Conservation (phyloP, 257 asterid species). For the Craterostigma plantagineum region DNA sequence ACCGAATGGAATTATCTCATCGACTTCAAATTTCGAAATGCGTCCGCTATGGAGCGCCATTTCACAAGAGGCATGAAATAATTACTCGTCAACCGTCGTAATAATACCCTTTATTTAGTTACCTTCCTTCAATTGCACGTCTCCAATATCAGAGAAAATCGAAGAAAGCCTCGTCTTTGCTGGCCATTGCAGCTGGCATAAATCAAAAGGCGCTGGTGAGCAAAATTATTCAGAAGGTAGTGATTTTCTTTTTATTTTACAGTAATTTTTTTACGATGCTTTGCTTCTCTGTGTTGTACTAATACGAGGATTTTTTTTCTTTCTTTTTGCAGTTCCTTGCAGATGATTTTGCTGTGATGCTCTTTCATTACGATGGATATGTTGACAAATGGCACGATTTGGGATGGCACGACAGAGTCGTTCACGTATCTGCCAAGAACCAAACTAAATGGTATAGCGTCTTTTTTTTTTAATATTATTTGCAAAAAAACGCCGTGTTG, state of each 20-base stretch:
- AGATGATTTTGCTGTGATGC: slow-evolving; percentile 50
- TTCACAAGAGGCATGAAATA: slow-evolving; percentile 16
- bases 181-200: slow-evolving; percentile 81
- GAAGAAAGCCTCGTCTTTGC: slow-evolving; percentile 22
- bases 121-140: neutral
- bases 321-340: slow-evolving; percentile 48
- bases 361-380: slow-evolving; percentile 79
- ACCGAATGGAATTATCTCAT: slow-evolving; percentile 58
- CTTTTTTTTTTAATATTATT: neutral
- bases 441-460: slow-evolving; percentile 66
- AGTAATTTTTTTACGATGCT: neutral
- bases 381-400: slow-evolving; percentile 67
- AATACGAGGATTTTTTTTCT: neutral
- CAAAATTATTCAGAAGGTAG: slow-evolving; percentile 56
- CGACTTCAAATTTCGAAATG: slow-evolving; percentile 54
- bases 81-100: neutral
- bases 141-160: slow-evolving; percentile 22
- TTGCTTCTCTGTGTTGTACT: neutral
- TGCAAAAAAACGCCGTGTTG: too few relatives aligned
- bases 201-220: slow-evolving; percentile 53
- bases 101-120: slow-evolving; percentile 5
- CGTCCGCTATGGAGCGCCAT: slow-evolving; percentile 57
- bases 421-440: slow-evolving; percentile 59
- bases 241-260: neutral
- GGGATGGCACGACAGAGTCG: slow-evolving; percentile 46